Evolutionary conservation across 78 protist species (phyloP).

Genomic region (Chrysochromulina tobinii): DNA sequence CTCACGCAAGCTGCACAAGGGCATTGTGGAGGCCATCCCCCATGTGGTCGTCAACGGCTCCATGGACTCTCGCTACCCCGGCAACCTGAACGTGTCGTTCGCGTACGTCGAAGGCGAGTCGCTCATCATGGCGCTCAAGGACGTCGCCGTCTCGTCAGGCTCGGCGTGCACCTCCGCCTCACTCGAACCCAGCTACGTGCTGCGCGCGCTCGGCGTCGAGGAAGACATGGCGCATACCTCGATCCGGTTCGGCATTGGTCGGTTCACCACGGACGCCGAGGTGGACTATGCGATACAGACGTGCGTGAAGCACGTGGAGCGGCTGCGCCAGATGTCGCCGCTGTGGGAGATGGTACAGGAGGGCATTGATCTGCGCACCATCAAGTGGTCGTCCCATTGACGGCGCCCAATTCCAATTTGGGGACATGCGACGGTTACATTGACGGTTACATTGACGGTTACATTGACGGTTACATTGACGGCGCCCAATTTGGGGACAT

Average conservation of each 20-base stretch:
- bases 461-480: too few relatives aligned
- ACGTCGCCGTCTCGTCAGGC: slow-evolving; percentile 58
- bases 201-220: slow-evolving; percentile 88
- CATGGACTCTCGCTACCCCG: slow-evolving; percentile 60
- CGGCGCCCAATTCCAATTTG: neutral
- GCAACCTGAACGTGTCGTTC: slow-evolving; percentile 95
- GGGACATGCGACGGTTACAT: too few relatives aligned
- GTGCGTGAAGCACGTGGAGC: slow-evolving; percentile 63
- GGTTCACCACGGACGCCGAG: slow-evolving; percentile 82
- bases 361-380: slow-evolving; percentile 88
- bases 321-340: slow-evolving; percentile 94
- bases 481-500: too few relatives aligned
- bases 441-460: too few relatives aligned
- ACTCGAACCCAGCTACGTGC: slow-evolving; percentile 95
- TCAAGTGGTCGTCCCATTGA: slow-evolving; percentile 60
- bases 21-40: slow-evolving; percentile 49
- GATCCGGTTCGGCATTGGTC: slow-evolving; percentile 94
- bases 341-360: slow-evolving; percentile 96
- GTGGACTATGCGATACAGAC: slow-evolving; percentile 71
- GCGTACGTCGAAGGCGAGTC: slow-evolving; percentile 97
- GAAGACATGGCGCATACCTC: slow-evolving; percentile 96
- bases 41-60: slow-evolving; percentile 67
- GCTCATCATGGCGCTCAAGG: slow-evolving; percentile 90
- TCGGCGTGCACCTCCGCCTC: slow-evolving; percentile 95
- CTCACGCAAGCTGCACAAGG: slow-evolving; percentile 58